phyloP scores from a whole-genome alignment of 306 rosid genomes.

The Quercus rubra region DNA sequence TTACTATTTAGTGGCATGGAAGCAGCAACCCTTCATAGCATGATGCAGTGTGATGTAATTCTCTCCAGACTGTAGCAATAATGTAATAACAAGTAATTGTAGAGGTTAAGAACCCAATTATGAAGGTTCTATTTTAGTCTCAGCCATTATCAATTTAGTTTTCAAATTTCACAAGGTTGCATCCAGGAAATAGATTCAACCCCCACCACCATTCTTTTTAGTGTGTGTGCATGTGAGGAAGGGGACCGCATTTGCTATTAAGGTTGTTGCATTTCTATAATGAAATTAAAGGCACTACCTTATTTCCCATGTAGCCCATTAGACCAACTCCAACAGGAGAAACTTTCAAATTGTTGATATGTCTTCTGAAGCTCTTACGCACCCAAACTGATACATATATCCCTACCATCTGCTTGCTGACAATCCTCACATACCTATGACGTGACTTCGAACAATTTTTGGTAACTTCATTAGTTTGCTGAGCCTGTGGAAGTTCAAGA shows the following conservation, averaged over 20 bases:
- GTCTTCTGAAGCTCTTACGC: constrained; percentile 84
- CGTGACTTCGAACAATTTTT: constrained; percentile 21
- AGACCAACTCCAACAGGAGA: constrained; percentile 94
- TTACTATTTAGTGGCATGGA: not conserved
- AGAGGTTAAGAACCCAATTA: not conserved
- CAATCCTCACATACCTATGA: constrained; percentile 65
- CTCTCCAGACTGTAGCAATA: not conserved
- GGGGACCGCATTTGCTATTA: not conserved
- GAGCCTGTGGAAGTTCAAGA: constrained; percentile 35
- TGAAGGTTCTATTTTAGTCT: not conserved
- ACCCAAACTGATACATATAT: constrained; percentile 93
- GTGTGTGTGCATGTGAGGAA: not conserved
- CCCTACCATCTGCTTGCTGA: constrained; percentile 99
- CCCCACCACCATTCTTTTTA: not conserved
- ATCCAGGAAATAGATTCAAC: not conserved
- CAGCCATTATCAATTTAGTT: not conserved
- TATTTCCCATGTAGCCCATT: constrained; percentile 99
- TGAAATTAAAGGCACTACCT: constrained; percentile 47
- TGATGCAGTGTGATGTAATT: constrained; percentile 17
- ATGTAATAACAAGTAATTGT: not conserved
- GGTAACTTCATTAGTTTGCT: constrained; percentile 13
- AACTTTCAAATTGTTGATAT: constrained; percentile 74
- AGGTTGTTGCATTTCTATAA: constrained; percentile 13
- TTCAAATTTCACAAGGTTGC: not conserved
- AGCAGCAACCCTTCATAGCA: constrained; percentile 6